Percentiles rank a stretch among this genome's conserved stretches.
Conservation (phyloP, 805 yeast species). For the Zygoascus ofunaensis region DNA sequence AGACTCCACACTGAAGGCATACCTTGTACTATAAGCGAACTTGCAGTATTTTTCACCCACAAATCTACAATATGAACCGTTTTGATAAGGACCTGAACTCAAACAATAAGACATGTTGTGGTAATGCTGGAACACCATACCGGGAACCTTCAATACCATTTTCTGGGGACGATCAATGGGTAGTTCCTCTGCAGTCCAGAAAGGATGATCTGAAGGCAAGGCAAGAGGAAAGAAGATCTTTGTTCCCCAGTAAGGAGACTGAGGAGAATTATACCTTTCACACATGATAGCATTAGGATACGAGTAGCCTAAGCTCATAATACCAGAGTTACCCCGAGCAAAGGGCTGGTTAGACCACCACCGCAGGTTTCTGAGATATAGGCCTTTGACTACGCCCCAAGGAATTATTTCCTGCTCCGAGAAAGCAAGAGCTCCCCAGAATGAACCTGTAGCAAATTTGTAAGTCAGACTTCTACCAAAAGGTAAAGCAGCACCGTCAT, state of each 20-base stretch:
- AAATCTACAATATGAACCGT: constrained; percentile 5
- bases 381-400: constrained; percentile 20
- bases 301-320: constrained; percentile 18
- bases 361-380: constrained; percentile 18
- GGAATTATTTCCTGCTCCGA: constrained; percentile 8
- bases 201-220: constrained; percentile 15
- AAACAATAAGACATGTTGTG: constrained; percentile 8
- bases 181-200: constrained; percentile 18
- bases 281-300: constrained; percentile 21
- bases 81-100: constrained; percentile 13
- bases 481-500: constrained; percentile 20
- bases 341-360: constrained; percentile 22
- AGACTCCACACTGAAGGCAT: constrained; percentile 18
- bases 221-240: constrained; percentile 18
- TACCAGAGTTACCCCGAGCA: constrained; percentile 13
- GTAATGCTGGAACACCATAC: constrained; percentile 15
- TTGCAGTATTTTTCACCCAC: constrained; percentile 20
- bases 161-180: neutral
- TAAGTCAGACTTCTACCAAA: constrained; percentile 22
- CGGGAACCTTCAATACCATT: constrained; percentile 7
- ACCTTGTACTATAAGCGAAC: constrained; percentile 20
- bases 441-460: constrained; percentile 19
- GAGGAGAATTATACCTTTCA: constrained; percentile 19
- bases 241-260: constrained; percentile 23
- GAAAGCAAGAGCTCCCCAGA: constrained; percentile 22